Evolutionary conservation across 441 rosid genomes (phyloP), one percentile per base, ranked within the genome.

Genomic region (Kokia cookei): DNA sequence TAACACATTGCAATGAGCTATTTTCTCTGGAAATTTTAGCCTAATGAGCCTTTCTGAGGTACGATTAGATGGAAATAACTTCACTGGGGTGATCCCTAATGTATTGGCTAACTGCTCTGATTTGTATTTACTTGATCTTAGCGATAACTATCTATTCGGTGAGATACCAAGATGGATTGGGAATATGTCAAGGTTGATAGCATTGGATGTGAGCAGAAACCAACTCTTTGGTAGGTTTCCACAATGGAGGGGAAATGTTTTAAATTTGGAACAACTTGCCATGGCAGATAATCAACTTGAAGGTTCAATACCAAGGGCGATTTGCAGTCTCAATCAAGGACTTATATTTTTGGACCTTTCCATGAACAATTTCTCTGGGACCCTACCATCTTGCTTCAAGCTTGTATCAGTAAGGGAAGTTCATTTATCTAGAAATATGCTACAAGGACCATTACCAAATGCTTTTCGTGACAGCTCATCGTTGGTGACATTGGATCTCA

Each of bases 391-490:
- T 3, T 5, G 45, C 26, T 57, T 75, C 14, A 12, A 0, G 12
- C 51, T 69, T 2, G 40, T 35, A 35, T 5, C 15, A 0, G 1
- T 76, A 1, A 6, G 0, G 1, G 19, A 32, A 27, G 55, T 79
- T 55, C 37, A 76, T n/a, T 69, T 73, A n/a, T 68, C 61, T 0
- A 27, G 22, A 26, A 73, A 77, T 11, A 67, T 2, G 47, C 5
- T 77, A n/a, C 17, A 19, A 8, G 77, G 77, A 53, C 3, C 12
- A 3, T 2, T 73, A 1, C 11, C 53, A 24, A 7, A 40, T 12
- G 48, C 37, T 37, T 19, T 73, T 11, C 1, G 4, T 12, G 0
- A 57, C 1, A 42, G 57, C 10, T n/a, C 24, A n/a, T 0, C 0
- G 6, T 3, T 73, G 24, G 37, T 42, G 19, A 22, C 11, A 2